phyloP scores from a whole-genome alignment of 2,329 filamentous ascomycete genomes.

The Lecanicillium sp. region DNA sequence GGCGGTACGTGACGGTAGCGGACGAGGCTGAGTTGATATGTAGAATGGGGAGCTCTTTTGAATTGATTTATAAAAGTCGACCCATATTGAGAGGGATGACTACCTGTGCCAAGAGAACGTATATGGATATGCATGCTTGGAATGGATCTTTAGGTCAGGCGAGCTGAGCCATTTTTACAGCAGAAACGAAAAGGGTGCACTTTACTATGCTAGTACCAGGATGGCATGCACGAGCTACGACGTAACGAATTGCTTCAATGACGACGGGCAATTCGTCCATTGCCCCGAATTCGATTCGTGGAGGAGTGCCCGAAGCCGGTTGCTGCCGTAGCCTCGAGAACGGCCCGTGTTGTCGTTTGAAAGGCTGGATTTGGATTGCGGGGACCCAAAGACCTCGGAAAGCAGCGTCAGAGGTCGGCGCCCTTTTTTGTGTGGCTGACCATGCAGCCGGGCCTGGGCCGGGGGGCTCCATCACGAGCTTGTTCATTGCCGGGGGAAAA shows the following conservation, averaged over 20 bases:
- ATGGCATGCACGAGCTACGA: not conserved
- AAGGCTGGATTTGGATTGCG: too few species aligned
- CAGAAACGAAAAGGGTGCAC: too few species aligned
- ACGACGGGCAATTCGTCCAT: not conserved
- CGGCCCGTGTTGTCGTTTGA: too few species aligned
- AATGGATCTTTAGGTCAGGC: not conserved
- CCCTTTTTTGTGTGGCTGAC: not conserved
- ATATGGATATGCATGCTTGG: too few species aligned
- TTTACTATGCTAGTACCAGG: too few species aligned
- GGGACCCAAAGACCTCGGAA: constrained; percentile 1
- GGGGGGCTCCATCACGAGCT: not conserved
- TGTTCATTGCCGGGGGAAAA: constrained; percentile 8
- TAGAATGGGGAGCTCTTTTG: too few species aligned
- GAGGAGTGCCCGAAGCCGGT: constrained; percentile 8
- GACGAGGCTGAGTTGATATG: too few species aligned
- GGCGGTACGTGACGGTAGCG: not conserved
- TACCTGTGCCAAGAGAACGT: not conserved
- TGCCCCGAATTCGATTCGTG: not conserved
- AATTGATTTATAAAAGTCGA: too few species aligned
- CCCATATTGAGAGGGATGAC: too few species aligned
- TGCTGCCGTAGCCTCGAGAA: not conserved
- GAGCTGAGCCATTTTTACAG: constrained; percentile 1
- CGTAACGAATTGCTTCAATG: not conserved
- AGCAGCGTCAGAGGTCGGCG: not conserved
- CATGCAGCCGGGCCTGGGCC: constrained; percentile 7